Conservation (phyloP, 1,139 yeast species). For the Pichiaceae sp. region DNA sequence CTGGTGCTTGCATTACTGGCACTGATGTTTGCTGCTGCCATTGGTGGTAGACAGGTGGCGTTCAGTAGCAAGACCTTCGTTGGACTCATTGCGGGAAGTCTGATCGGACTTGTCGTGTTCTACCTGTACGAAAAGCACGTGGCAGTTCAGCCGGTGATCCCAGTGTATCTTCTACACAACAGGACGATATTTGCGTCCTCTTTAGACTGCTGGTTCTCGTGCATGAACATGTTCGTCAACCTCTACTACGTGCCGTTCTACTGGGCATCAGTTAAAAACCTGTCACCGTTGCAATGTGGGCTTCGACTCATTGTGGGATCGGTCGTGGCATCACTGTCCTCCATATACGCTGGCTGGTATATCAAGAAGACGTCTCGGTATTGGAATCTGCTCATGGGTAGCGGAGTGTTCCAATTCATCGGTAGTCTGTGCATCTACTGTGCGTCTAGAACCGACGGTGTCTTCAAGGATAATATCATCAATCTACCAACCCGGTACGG, state of each 20-base stretch:
- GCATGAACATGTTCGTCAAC: slow-evolving; percentile 24
- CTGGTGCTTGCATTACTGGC: slow-evolving; percentile 35
- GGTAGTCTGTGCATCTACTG: slow-evolving; percentile 7
- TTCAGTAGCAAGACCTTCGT: slow-evolving; percentile 29
- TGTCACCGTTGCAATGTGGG: slow-evolving; percentile 23
- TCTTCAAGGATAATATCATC: slow-evolving; percentile 28
- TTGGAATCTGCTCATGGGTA: slow-evolving; percentile 13
- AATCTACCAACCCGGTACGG: slow-evolving; percentile 32
- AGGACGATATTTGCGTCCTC: slow-evolving; percentile 24
- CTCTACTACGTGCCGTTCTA: slow-evolving; percentile 24
- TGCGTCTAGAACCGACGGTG: slow-evolving; percentile 8
- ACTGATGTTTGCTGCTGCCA: slow-evolving; percentile 38
- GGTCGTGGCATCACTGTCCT: slow-evolving; percentile 21
- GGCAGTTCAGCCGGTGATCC: slow-evolving; percentile 23
- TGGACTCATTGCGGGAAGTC: slow-evolving; percentile 23
- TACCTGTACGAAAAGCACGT: slow-evolving; percentile 15
- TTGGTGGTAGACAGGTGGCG: slow-evolving; percentile 37
- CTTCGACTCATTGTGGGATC: slow-evolving; percentile 28
- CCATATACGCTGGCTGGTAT: slow-evolving; percentile 22
- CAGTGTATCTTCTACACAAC: slow-evolving; percentile 21
- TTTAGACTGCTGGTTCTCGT: slow-evolving; percentile 27
- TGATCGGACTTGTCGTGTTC: slow-evolving; percentile 33
- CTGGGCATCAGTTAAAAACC: slow-evolving; percentile 22
- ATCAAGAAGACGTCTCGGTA: slow-evolving; percentile 22
- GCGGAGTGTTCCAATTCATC: slow-evolving; percentile 11